A percentile compares a stretch with the other conserved stretches of the same genome.
phyloP scores from a whole-genome alignment of 1,139 yeast species.

The Yamadazyma sp. region DNA sequence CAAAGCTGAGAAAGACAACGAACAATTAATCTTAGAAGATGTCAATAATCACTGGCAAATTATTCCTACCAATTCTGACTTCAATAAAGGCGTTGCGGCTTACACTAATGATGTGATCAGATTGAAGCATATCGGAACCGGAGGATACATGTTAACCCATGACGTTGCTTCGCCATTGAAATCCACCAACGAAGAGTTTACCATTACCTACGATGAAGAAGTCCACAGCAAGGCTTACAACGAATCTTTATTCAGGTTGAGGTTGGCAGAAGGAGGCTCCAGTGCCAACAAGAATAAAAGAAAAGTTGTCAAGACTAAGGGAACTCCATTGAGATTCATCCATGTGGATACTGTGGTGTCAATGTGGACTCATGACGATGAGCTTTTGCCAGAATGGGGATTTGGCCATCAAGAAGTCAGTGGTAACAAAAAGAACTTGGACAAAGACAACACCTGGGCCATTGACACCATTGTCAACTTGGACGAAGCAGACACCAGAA shows the following conservation, averaged over 20 bases:
- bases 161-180: conserved; percentile 96
- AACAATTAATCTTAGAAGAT: conserved; percentile 51
- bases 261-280: conserved; percentile 40
- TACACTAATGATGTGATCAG: conserved; percentile 69
- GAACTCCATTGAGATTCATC: conserved; percentile 63
- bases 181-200: conserved; percentile 90
- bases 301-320: conserved; percentile 64
- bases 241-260: conserved; percentile 78
- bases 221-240: conserved; percentile 45
- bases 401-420: conserved; percentile 89
- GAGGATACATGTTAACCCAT: conserved; percentile 79
- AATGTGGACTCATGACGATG: conserved; percentile 91
- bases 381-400: conserved; percentile 90
- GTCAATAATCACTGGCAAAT: conserved; percentile 84
- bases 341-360: conserved; percentile 90
- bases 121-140: conserved; percentile 78
- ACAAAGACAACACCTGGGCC: conserved; percentile 69
- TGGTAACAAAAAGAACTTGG: conserved; percentile 82
- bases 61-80: conserved; percentile 55
- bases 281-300: conserved; percentile 44
- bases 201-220: conserved; percentile 60
- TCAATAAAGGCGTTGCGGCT: conserved; percentile 28
- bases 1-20: conserved; percentile 25
- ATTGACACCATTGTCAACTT: conserved; percentile 72
- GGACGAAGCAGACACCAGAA: conserved; percentile 55